Conservation (phyloP, 306 rosid genomes). For the Datisca glomerata region DNA sequence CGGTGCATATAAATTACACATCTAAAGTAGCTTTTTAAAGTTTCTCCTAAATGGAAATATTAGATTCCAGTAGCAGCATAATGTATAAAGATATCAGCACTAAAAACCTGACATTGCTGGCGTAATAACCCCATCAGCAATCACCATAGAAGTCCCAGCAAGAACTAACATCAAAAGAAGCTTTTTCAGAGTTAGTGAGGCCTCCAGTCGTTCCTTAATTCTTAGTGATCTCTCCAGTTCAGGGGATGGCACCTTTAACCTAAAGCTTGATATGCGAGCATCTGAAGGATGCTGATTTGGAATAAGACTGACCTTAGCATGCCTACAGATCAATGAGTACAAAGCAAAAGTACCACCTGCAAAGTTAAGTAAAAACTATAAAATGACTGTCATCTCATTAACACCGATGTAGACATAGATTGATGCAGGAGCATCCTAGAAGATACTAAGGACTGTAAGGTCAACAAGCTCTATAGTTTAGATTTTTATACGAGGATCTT, state of each 20-base stretch:
- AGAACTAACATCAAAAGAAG: constrained; percentile 73
- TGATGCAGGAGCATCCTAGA: no score
- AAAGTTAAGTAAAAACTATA: no score
- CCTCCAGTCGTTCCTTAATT: constrained; percentile 86
- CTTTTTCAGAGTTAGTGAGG: constrained; percentile 74
- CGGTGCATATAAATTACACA: no score
- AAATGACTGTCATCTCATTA: no score
- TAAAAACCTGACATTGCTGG: constrained; percentile 83
- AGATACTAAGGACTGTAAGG: no score
- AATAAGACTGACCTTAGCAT: constrained; percentile 97
- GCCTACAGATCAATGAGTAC: constrained; percentile 97
- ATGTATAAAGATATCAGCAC: constrained; percentile 8
- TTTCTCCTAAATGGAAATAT: constrained; percentile 1
- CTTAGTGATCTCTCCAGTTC: constrained; percentile 95
- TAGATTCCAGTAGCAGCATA: background rate
- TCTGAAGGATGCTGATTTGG: constrained; percentile 97
- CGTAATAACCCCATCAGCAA: constrained; percentile 95
- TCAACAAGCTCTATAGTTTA: no score
- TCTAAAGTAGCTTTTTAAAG: background rate
- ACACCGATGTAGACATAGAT: no score
- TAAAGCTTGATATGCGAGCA: constrained; percentile 88
- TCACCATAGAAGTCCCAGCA: constrained; percentile 97
- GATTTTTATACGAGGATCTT: no score
- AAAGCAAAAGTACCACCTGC: constrained; percentile 99
- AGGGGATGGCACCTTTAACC: constrained; percentile 91